These are phyloP conservation scores for Phalaenopsis hybrid DNA, from an alignment of 116 monocot species.

Conservation along the genomic window DNA sequence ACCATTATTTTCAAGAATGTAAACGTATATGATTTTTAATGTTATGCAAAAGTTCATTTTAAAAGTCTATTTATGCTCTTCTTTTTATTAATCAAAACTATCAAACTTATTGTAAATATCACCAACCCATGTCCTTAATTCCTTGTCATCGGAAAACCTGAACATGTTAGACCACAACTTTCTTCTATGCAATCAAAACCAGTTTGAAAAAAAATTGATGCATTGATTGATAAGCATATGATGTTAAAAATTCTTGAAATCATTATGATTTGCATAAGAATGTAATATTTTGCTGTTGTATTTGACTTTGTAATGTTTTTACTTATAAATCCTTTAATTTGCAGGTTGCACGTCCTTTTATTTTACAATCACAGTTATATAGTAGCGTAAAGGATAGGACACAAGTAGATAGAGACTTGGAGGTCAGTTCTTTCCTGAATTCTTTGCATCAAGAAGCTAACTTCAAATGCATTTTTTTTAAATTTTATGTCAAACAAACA, in stretches of 20 bases:
- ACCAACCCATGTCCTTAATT: not conserved
- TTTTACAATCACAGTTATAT: conserved; percentile 72
- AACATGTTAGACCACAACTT: not conserved
- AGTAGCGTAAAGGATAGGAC: conserved; percentile 80
- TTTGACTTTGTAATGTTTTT: not conserved
- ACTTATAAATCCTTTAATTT: not conserved
- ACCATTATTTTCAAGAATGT: not conserved
- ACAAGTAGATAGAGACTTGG: conserved; percentile 87
- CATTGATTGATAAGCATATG: not conserved
- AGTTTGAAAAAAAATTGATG: not conserved
- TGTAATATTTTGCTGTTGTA: not conserved
- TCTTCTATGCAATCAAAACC: not conserved
- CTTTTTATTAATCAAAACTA: not conserved
- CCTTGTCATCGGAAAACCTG: no score
- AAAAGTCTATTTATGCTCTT: not conserved
- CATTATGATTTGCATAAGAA: not conserved
- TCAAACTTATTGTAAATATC: not conserved
- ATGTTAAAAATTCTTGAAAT: not conserved
- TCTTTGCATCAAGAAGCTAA: not conserved
- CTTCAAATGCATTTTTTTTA: not conserved
- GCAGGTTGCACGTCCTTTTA: conserved; percentile 68
- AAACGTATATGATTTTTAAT: not conserved
- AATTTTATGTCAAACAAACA: not conserved
- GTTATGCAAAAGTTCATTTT: not conserved
- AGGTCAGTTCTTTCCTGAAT: conserved; percentile 36